Evolutionary conservation across 495 filamentous ascomycete species (phyloP), one percentile per base, ranked within the genome.

Genomic region (Parathielavia hyrcaniae): DNA sequence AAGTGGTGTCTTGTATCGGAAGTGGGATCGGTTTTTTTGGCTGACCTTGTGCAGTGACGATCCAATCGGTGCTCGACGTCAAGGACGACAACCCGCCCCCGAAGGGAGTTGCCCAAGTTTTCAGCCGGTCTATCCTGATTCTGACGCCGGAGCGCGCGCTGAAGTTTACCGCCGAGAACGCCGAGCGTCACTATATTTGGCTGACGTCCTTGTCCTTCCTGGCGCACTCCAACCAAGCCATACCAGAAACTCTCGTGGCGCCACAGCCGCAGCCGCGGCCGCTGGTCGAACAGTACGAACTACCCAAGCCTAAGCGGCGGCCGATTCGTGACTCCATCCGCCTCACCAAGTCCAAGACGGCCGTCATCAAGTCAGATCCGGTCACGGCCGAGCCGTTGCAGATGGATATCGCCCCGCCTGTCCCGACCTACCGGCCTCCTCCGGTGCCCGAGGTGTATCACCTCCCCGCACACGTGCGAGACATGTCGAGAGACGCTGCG

Each of bases 61-160:
- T 98, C 63, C 91, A 97, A 75, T 97, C 93, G 35, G 93, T 97
- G 11, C 76, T 98, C 17, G 93, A 98, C 62, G 93, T 98, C 64
- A 91, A 92, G 69, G 93, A 98, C 66, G 88, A 95, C 71, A 93
- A 91, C 52, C 89, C 91, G 6, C 64, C 87, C 52, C 95, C 93
- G 3, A 92, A 91, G 67, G 82, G 83, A 58, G 69, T 79, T 40
- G 69, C 79, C 9, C 68, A 75, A 17, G 75, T 87, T 2, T 97
- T 96, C 77, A 89, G 95, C 67, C 87, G 93, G 53, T 97, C 93
- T 1, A 98, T 98, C 64, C 75, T 98, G 36, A 95, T 98, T 58
- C 73, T 98, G 20, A 97, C 93, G 13, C 93, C 95, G 8, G 86
- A 92, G 62, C 82, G 93, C 58, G 93, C 93, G 32, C 82, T 98